A percentile compares a stretch with the other conserved stretches of the same genome.
phyloP scores from a whole-genome alignment of 306 rosid genomes.

The Quillaja saponaria region DNA sequence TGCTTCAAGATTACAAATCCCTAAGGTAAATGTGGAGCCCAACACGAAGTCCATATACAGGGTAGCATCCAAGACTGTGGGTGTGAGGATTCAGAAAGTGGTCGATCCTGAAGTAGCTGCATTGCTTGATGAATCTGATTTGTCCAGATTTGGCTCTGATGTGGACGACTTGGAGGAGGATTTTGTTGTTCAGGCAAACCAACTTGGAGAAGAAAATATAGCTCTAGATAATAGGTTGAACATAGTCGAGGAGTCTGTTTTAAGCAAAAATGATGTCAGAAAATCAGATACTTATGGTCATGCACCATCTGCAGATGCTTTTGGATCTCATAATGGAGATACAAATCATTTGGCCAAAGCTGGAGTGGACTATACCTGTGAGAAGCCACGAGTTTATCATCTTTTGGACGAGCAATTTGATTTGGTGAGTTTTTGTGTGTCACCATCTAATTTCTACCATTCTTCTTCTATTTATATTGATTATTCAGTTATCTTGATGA shows the following conservation, averaged over 20 bases:
- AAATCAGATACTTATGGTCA: constrained; percentile 27
- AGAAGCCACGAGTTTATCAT: constrained; percentile 60
- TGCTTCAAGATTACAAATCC: constrained; percentile 68
- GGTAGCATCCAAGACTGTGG: constrained; percentile 67
- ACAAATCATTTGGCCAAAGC: not conserved
- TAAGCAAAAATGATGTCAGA: constrained; percentile 17
- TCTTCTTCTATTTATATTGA: not conserved
- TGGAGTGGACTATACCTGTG: constrained; percentile 30
- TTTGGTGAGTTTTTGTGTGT: constrained; percentile 50
- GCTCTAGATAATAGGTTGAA: not conserved
- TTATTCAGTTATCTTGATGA: constrained; percentile 4
- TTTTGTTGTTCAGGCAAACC: constrained; percentile 77
- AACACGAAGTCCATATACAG: constrained; percentile 43
- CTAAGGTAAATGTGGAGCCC: constrained; percentile 43
- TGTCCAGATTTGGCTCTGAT: constrained; percentile 79
- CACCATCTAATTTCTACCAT: not conserved
- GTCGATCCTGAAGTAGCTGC: constrained; percentile 87
- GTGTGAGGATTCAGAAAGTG: constrained; percentile 66
- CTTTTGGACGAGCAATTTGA: constrained; percentile 86
- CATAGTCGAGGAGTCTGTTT: constrained; percentile 27
- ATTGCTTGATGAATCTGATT: constrained; percentile 73
- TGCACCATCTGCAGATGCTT: constrained; percentile 20
- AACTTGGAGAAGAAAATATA: constrained; percentile 36
- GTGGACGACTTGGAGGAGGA: constrained; percentile 92
- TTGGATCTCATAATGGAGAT: constrained; percentile 27